Percentiles rank a stretch among this genome's conserved stretches.
Conservation (phyloP, 306 rosid genomes). For the Urtica urens region DNA sequence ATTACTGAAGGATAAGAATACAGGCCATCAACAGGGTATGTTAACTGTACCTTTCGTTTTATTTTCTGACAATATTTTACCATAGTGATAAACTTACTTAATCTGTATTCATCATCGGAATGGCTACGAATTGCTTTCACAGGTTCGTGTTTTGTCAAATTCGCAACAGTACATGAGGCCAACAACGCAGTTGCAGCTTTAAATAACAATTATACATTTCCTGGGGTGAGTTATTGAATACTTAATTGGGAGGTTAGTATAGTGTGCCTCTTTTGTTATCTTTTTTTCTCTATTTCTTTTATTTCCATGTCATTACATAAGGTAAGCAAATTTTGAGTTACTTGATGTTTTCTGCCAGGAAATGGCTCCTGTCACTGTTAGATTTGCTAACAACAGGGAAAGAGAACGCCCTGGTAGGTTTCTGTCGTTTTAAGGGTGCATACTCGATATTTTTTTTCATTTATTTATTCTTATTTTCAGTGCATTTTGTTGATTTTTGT, state of each 20-base stretch:
- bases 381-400: conserved; percentile 61
- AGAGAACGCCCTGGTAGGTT: conserved; percentile 55
- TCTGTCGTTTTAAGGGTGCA: conserved; percentile 4
- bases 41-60: neutral
- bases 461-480: neutral
- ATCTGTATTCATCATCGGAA: neutral
- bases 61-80: neutral
- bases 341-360: conserved; percentile 40
- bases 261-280: conserved; percentile 6
- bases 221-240: conserved; percentile 46
- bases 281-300: no score
- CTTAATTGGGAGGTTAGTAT: conserved; percentile 6
- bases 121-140: conserved; percentile 23
- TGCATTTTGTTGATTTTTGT: neutral
- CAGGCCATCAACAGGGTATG: conserved; percentile 75
- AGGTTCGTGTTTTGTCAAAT: conserved; percentile 90
- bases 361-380: conserved; percentile 44
- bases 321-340: conserved; percentile 8
- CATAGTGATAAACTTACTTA: neutral
- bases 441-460: neutral
- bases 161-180: conserved; percentile 55
- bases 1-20: conserved; percentile 57
- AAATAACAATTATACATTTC: conserved; percentile 55
- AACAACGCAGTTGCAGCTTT: conserved; percentile 65
- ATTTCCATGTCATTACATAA: conserved; percentile 18